These are phyloP conservation scores for Yarrowia deformans DNA, from an alignment of 805 yeast species.

Conservation along the genomic window DNA sequence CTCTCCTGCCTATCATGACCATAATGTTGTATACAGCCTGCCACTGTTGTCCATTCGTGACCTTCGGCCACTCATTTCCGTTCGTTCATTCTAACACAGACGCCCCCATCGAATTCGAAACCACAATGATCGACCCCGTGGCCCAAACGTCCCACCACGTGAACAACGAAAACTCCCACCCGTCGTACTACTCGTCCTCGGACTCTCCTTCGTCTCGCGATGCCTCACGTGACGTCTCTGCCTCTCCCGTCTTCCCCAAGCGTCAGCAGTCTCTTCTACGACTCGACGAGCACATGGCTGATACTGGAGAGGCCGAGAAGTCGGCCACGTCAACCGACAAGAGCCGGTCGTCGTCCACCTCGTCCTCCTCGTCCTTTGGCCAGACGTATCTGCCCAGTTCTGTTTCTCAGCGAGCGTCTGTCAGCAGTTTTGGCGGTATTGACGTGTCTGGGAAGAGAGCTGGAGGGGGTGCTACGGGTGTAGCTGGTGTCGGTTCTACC, in stretches of 20 bases:
- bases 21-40: too few species aligned
- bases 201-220: neutral
- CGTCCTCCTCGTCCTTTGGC: slow-evolving; percentile 27
- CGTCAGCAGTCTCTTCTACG: slow-evolving; percentile 27
- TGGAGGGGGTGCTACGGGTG: neutral
- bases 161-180: neutral
- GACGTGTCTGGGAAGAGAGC: slow-evolving; percentile 9
- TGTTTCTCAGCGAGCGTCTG: slow-evolving; percentile 21
- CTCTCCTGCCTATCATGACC: too few species aligned
- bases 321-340: neutral
- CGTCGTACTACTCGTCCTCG: neutral
- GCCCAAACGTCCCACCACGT: slow-evolving; percentile 22
- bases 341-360: slow-evolving; percentile 20
- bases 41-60: neutral
- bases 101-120: slow-evolving; percentile 36
- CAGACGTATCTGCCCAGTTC: slow-evolving; percentile 17
- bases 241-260: slow-evolving; percentile 27
- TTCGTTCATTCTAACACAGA: slow-evolving; percentile 17
- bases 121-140: slow-evolving; percentile 14
- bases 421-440: slow-evolving; percentile 1
- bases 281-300: slow-evolving; percentile 5
- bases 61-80: neutral
- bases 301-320: too few species aligned
- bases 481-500: neutral
- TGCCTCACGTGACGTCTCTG: slow-evolving; percentile 11